Conservation (phyloP, 352 stramenopile species). For the Globisporangium nagaii region DNA sequence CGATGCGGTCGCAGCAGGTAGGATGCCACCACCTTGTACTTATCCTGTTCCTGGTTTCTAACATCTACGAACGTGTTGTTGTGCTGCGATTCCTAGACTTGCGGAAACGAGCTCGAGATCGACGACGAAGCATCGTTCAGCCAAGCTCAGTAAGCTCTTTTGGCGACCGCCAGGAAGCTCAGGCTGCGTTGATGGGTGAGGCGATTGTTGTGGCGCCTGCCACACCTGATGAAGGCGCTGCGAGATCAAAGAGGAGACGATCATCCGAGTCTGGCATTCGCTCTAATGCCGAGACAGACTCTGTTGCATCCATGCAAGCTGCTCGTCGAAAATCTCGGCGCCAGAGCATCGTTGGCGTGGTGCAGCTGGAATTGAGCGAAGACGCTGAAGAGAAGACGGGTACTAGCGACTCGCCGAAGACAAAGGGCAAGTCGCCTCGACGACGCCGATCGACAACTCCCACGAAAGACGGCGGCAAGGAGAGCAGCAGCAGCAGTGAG, state of each 20-base stretch:
- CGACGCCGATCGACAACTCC: neutral
- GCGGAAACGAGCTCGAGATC: conserved; percentile 22
- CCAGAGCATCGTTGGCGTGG: conserved; percentile 30
- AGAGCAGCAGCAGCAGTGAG: conserved; percentile 1
- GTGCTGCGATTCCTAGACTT: neutral
- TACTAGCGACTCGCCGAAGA: neutral
- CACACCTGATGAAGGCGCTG: neutral
- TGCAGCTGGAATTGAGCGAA: conserved; percentile 12
- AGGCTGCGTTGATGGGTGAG: neutral
- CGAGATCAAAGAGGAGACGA: conserved; percentile 6
- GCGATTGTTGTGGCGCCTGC: neutral
- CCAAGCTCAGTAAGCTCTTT: conserved; percentile 9
- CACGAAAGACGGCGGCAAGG: neutral
- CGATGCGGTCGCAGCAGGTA: conserved; percentile 1
- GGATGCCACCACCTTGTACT: neutral
- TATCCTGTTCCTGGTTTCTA: too few species aligned
- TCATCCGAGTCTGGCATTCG: neutral
- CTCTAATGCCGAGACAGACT: neutral
- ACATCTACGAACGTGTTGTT: too few species aligned
- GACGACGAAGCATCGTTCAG: conserved; percentile 23
- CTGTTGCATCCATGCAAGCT: neutral
- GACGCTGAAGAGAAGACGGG: neutral
- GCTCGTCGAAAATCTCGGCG: conserved; percentile 20
- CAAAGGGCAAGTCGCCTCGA: neutral
- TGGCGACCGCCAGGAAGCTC: neutral